Percentiles rank a stretch among this genome's conserved stretches.
Conservation (phyloP, 768 basidiomycete species). For the Chalciporus piperatus region DNA sequence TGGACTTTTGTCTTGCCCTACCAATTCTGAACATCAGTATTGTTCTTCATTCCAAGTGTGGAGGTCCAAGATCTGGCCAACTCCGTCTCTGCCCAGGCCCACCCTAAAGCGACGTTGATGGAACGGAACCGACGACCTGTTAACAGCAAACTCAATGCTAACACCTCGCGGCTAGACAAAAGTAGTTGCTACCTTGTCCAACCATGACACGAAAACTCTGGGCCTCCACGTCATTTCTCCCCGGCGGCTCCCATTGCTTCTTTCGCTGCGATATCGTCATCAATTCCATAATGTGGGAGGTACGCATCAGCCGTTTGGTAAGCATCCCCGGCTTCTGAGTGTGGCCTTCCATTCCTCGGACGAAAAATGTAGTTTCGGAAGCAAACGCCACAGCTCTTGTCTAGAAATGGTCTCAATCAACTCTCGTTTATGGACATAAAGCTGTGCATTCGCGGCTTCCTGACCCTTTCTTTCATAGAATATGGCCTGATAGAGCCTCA, state of each 20-base stretch:
- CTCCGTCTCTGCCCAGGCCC: neutral
- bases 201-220: neutral
- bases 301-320: conserved; percentile 4
- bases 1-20: neutral
- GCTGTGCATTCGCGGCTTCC: neutral
- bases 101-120: neutral
- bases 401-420: neutral
- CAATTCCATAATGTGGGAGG: conserved; percentile 8
- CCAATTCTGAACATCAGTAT: neutral
- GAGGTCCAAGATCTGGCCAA: neutral
- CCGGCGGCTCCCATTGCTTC: neutral
- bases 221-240: neutral
- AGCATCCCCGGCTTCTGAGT: neutral
- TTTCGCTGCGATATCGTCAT: conserved; percentile 19
- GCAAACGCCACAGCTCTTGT: conserved; percentile 14
- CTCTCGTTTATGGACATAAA: neutral
- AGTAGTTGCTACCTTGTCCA: neutral
- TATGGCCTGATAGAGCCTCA: neutral
- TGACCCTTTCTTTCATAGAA: neutral
- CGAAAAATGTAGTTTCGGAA: conserved; percentile 7
- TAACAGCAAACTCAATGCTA: neutral
- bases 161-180: neutral
- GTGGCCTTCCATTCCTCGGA: conserved; percentile 9
- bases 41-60: neutral
- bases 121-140: neutral